Evolutionary conservation across 1,284 basidiomycete species (phyloP), one percentile per base, ranked within the genome.

Genomic region (Agroathelia rolfsii): DNA sequence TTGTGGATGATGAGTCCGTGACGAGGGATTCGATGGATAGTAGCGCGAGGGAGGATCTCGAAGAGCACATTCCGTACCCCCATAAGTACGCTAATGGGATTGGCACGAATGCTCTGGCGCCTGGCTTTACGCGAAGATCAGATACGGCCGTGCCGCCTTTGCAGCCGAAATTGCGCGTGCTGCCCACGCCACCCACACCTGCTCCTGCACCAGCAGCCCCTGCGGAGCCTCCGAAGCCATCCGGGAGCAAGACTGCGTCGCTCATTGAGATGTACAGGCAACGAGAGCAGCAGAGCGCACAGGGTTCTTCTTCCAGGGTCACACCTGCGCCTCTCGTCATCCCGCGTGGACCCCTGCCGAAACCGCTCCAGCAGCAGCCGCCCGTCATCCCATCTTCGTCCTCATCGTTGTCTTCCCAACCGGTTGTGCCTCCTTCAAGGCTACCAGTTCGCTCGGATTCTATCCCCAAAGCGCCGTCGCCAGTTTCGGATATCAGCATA

Each of bases 231-330:
- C 31, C 24, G 14, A 23, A 33, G 20, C 29, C 39, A 24, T 24
- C 19, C 16, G 52, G 51, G 27, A 76, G 75, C 55, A 80, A 74
- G 57, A 82, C 79, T 2, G 76, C 78, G 4, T 66, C 72, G 3
- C 61, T 86, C 30, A 86, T 86, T 44, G 79, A 84, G 52, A 79
- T 86, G 79, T 86, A 83, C 46, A 69, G 79, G 25, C 76, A 84
- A 55, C 66, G 68, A 30, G 82, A 86, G 52, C 61, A 65, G 39
- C 56, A 53, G 40, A 44, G 43, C 21, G 34, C 44, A 7, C 24
- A 12, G 14, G 6, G 40, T 21, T 23, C 50, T 5, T 40, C 49
- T 21, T 24, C 39, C 6, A 39, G 52, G 13, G 47, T 57, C n/a
- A 12, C 23, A 9, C 44, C 56, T 6, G 59, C 63, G 11, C 56